Base-by-base conservation (phyloP, 2,329 filamentous ascomycete genomes). In the Nothomitra cinnamomea region DNA sequence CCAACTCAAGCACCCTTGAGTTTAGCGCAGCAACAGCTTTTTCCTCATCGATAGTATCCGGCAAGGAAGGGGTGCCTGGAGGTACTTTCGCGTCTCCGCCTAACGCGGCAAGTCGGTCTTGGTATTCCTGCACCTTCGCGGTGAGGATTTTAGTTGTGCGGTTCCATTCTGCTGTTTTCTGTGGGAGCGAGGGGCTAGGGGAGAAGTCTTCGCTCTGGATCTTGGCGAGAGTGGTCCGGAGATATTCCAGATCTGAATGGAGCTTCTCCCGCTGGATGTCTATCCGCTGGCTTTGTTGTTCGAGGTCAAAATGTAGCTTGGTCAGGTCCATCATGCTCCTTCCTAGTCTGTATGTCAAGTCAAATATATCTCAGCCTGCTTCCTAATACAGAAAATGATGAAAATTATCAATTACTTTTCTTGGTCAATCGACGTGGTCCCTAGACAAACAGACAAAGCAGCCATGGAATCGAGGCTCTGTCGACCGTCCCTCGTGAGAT, bases 121-220 rank as follows among this genome's bases (percentile, higher is more conserved):
- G 69, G 55, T 85, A 77, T 61, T 92, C 86, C 15, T 78, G 77
- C 1, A 89, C 70, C 59, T 83, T 83, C 1, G 78, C 69, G 13
- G 74, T 69, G 38, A 86, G 70, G n/a, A 77, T 68, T 63, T 87
- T 87, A 50, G 83, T 77, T 54, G 75, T 79, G 53, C 85, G 79
- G 58, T 82, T 79, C 67, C 84, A 78, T 51, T 92, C 83, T 2
- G 82, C 72, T n/a, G 87, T 90, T 58, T 82, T 76, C 58, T 79
- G 79, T 10, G 79, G 76, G 2, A 89, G 68, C 0, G 77, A 62
- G 0, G 79, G 67, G 0, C 77, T 74, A 15, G 76, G 72, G 60
- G 78, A 83, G 2, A 80, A 63, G 10, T 71, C 45, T n/a, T 49
- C 45, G 25, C 24, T 49, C 5, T 49, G 45, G 7, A 49, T 19